Evolutionary conservation across 208 protist species (phyloP).

Genomic region (Herpetomonas muscarum): DNA sequence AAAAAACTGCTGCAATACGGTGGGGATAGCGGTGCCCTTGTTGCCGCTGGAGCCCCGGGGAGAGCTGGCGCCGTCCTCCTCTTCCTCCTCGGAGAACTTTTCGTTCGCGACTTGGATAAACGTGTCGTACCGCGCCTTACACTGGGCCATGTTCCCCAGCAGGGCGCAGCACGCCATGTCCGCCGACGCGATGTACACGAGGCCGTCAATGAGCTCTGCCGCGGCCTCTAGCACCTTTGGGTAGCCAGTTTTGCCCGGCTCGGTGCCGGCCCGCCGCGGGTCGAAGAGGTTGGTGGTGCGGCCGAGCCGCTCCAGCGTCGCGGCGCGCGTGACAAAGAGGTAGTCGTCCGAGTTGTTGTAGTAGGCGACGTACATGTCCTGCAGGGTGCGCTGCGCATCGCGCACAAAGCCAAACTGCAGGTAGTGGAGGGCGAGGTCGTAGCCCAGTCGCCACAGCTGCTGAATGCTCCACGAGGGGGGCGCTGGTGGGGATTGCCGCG

Average conservation of each 20-base stretch:
- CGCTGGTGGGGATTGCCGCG: not conserved
- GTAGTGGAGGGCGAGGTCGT: constrained; percentile 66
- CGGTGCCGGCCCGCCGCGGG: constrained; percentile 13
- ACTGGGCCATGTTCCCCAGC: constrained; percentile 26
- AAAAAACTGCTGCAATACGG: constrained; percentile 49
- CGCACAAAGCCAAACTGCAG: constrained; percentile 69
- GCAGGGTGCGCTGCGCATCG: constrained; percentile 42
- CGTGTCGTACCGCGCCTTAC: constrained; percentile 32
- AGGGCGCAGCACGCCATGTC: constrained; percentile 58
- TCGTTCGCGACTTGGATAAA: constrained; percentile 64
- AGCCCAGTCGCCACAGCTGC: constrained; percentile 58
- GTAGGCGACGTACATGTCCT: constrained; percentile 67
- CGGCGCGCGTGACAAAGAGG: constrained; percentile 26
- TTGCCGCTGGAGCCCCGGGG: not conserved
- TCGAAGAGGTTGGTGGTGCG: constrained; percentile 54
- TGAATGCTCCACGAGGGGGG: constrained; percentile 40
- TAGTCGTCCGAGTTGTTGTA: constrained; percentile 88
- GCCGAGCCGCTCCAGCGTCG: constrained; percentile 49
- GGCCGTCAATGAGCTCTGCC: constrained; percentile 55
- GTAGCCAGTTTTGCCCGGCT: constrained; percentile 23
- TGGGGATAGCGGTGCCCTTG: too few relatives aligned
- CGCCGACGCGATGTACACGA: constrained; percentile 52
- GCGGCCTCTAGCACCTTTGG: constrained; percentile 36
- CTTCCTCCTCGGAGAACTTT: constrained; percentile 57
- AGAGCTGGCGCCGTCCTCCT: not conserved